Evolutionary conservation across 2,329 filamentous ascomycete species (phyloP), one percentile per base, ranked within the genome.

Genomic region (Penicillium sp.): DNA sequence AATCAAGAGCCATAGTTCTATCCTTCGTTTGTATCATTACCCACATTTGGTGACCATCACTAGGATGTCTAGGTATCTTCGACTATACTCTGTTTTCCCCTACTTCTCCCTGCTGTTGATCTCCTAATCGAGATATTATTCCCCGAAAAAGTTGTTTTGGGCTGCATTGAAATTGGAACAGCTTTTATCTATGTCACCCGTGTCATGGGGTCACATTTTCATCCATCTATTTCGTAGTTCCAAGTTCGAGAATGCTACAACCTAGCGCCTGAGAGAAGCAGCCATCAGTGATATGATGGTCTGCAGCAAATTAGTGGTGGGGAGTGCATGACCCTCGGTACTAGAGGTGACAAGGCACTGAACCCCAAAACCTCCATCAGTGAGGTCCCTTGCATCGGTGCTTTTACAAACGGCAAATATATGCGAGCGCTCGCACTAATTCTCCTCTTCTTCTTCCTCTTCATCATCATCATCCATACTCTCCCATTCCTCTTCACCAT

Each of bases 401-500:
- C 43, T 24, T 39, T 24, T 39, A 10, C 18, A 13, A 10, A 16
- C 10, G 5, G 13, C 16, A 29, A 26, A 2, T n/a, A 24, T n/a
- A n/a, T 20, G n/a, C 35, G 22, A 20, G 5, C 53, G 26, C n/a
- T 35, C 35, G 11, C 40, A 6, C 20, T 50, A 37, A 14, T 24
- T 32, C 3, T 42, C 34, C 13, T 53, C 45, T 26, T 50, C 44
- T 7, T 55, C 57, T 5, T 56, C 29, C 1, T 13, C 29, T 4
- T 54, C 55, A 5, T 52, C 53, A 4, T 38, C 51, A 2, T 60
- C 57, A 5, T 58, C 59, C 18, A 58, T 44, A n/a, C 60, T 61
- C 32, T 61, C 60, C 57, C 61, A 63, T 26, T 56, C 60, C 4
- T 55, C 61, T n/a, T 50, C 50, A n/a, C 50, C 50, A 2, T 50